Base-by-base conservation (phyloP, 352 stramenopile genomes). In the Phytophthora aleatoria region DNA sequence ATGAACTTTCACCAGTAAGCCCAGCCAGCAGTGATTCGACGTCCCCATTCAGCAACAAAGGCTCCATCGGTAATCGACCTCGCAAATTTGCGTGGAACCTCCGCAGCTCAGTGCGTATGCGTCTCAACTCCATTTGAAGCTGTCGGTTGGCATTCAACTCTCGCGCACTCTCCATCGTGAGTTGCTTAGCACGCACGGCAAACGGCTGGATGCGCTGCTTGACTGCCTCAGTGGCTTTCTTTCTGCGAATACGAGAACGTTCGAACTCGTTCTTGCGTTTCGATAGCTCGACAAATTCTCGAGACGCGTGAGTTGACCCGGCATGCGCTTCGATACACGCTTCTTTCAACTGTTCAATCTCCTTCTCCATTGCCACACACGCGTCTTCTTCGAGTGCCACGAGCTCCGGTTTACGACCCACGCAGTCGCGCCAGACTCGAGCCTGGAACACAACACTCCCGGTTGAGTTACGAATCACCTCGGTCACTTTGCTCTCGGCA, bases 141-240 rank as follows among this genome's bases (percentile, higher is more conserved):
- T 89, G 83, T 8, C 74, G 69, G 41, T 79, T 90, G 9, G 57
- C 60, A 44, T 74, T 69, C 24, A 79, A 70, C 28, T 87, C 69
- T 1, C 72, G 77, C 7, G 77, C 76, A 50, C 73, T 90, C 43
- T 82, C 73, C 51, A 85, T 54, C 4, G 74, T 88, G 39, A 90
- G 69, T 36, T 74, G 67, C 67, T 87, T 88, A 16, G 81, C 71
- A 47, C 85, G 83, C 39, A 81, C 58, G 0, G 79, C 76, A 61
- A 92, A 92, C 3, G 81, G 83, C 47, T 87, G 79, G 15, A 88
- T 76, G 8, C 74, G 74, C 56, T 73, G 51, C 47, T 90, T 90
- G n/a, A 90, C 56, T 33, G 59, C 49, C 28, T 77, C 73, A 0
- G 69, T 70, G 3, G 54, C 57, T 13, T 26, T 61, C 24, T 57